A percentile compares a stretch with the other conserved stretches of the same genome.
Conservation (phyloP, 2,329 filamentous ascomycete species). For the Fulvia fulva region DNA sequence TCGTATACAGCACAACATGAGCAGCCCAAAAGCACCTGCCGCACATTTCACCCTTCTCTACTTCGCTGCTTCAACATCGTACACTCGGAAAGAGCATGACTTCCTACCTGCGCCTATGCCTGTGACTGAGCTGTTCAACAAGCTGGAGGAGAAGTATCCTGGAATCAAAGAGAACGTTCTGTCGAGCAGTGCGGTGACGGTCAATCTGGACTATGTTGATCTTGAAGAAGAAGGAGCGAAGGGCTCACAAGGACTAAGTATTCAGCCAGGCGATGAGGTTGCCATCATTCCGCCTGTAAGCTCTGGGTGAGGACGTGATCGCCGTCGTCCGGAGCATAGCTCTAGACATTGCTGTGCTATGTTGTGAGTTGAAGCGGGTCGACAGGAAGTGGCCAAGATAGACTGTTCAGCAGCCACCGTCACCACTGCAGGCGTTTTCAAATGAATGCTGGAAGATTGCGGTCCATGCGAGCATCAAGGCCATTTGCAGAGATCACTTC, state of each 20-base stretch:
- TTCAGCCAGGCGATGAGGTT: constrained; percentile 74
- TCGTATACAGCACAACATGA: constrained; percentile 30
- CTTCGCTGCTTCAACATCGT: constrained; percentile 71
- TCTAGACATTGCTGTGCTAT: not conserved
- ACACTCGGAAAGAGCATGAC: constrained; percentile 65
- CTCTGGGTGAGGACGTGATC: constrained; percentile 62
- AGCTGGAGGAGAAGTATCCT: constrained; percentile 64
- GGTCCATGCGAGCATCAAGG: not conserved
- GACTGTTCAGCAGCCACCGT: too few relatives aligned
- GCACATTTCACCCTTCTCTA: constrained; percentile 78
- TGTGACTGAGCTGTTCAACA: constrained; percentile 59
- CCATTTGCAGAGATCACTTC: too few relatives aligned
- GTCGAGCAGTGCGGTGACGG: constrained; percentile 68
- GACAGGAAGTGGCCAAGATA: not conserved
- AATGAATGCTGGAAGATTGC: not conserved
- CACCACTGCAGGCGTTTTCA: too few relatives aligned
- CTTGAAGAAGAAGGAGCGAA: constrained; percentile 49
- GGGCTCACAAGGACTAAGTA: constrained; percentile 45
- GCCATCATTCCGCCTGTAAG: constrained; percentile 86
- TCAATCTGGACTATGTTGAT: constrained; percentile 80
- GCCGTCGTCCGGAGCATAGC: not conserved
- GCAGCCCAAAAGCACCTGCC: constrained; percentile 46
- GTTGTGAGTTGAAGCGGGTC: not conserved
- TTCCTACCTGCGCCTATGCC: constrained; percentile 62
- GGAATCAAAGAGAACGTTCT: constrained; percentile 68